These are phyloP conservation scores for Tephrocybe sp. DNA, from an alignment of 768 basidiomycete species.

Conservation along the genomic window DNA sequence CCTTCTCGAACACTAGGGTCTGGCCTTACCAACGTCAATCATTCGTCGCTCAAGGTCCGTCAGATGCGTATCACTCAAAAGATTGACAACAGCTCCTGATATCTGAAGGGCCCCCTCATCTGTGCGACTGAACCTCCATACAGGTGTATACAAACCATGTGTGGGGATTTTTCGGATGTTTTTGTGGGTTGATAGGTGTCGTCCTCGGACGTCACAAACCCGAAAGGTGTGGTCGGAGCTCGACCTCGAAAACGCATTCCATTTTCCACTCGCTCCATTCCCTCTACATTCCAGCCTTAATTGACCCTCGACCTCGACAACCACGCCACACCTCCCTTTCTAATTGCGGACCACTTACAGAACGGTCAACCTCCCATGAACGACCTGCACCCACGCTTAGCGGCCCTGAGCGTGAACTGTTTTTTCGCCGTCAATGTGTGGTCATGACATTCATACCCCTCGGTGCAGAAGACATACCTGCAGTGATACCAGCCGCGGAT, in stretches of 20 bases:
- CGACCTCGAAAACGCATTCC: too few relatives aligned
- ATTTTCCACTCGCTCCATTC: too few relatives aligned
- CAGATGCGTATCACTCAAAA: conserved; percentile 7
- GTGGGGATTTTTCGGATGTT: neutral
- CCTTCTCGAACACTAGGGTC: neutral
- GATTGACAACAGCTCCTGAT: neutral
- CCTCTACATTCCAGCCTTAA: neutral
- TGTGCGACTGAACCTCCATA: neutral
- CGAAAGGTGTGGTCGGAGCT: neutral
- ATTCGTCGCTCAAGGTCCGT: neutral
- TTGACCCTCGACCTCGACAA: too few relatives aligned
- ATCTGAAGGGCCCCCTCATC: neutral
- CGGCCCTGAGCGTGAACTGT: neutral
- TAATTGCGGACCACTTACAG: too few relatives aligned
- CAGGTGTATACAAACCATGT: too few relatives aligned
- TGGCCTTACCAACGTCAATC: conserved; percentile 5
- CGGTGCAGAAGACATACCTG: neutral
- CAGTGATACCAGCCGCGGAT: conserved; percentile 1
- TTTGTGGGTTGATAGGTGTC: neutral
- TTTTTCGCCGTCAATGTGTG: neutral
- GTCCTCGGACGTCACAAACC: neutral
- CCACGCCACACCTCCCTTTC: neutral
- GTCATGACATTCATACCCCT: neutral
- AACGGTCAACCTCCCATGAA: too few relatives aligned
- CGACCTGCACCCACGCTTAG: neutral